These are phyloP conservation scores for Cyclostephanos invisitatus DNA, from an alignment of 108 stramenopile genomes.

Conservation along the genomic window DNA sequence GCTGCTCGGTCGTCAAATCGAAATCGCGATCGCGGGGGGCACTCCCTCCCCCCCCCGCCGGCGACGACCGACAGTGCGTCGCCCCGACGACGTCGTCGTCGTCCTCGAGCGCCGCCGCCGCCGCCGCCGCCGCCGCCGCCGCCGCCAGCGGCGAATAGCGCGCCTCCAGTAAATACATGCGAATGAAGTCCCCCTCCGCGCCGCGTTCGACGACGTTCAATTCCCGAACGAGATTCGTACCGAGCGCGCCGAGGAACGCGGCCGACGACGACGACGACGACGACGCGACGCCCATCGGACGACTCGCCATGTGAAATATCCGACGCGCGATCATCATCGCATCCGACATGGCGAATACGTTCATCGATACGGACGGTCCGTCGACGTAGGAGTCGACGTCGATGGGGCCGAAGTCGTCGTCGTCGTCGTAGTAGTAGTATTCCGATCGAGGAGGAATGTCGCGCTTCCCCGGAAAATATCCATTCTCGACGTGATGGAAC, in stretches of 20 bases:
- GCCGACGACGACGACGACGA: neutral
- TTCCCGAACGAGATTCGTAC: neutral
- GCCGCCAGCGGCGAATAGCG: neutral
- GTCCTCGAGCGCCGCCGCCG: neutral
- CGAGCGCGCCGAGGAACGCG: neutral
- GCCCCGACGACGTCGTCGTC: neutral
- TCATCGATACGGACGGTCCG: slow-evolving; percentile 8
- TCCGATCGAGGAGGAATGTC: too few species aligned
- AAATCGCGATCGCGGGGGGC: neutral
- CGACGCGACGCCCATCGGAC: slow-evolving; percentile 1
- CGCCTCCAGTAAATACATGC: neutral
- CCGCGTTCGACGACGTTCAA: slow-evolving; percentile 8
- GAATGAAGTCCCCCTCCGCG: slow-evolving; percentile 1
- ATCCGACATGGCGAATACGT: neutral
- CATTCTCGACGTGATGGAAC: slow-evolving; percentile 48
- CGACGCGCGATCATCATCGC: slow-evolving; percentile 4
- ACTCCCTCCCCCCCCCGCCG: neutral
- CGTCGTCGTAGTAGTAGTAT: neutral
- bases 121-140: neutral
- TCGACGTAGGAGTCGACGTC: neutral
- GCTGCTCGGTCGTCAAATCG: neutral
- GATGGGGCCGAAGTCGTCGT: neutral
- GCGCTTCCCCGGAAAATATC: neutral
- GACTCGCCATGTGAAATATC: slow-evolving; percentile 9
- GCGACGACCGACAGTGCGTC: too few species aligned